Percentiles rank a stretch among this genome's conserved stretches.
These are phyloP conservation scores for Solanum raphanifolium DNA, from an alignment of 257 asterid species.

Conservation along the genomic window DNA sequence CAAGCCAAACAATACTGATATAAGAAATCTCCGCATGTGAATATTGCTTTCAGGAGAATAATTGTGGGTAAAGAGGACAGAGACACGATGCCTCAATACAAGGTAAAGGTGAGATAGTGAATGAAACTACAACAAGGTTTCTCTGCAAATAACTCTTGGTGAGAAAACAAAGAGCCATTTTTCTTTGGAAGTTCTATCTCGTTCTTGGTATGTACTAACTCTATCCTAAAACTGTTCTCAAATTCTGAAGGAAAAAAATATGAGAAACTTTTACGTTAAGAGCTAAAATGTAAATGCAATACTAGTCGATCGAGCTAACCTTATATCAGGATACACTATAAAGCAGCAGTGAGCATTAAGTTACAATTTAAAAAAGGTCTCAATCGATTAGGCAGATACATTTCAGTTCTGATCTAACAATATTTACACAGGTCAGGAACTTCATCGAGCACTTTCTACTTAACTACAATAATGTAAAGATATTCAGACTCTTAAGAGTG, in stretches of 20 bases:
- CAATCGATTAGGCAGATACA: background rate
- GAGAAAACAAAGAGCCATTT: background rate
- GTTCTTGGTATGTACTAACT: background rate
- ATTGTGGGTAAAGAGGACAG: background rate
- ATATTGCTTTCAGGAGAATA: background rate
- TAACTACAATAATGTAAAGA: background rate
- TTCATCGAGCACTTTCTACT: background rate
- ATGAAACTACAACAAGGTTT: background rate
- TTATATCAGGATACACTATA: background rate
- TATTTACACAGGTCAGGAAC: background rate
- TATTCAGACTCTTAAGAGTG: background rate
- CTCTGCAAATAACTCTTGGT: background rate
- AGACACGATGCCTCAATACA: background rate
- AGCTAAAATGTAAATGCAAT: background rate
- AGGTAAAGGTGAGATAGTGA: background rate
- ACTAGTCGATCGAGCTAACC: background rate
- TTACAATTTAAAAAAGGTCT: background rate
- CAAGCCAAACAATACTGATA: background rate
- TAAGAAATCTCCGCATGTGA: background rate
- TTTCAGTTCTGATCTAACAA: background rate
- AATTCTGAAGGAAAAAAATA: background rate
- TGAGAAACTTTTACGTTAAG: background rate
- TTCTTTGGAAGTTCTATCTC: background rate
- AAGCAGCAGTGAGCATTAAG: background rate
- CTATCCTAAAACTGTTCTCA: background rate